phyloP scores from a whole-genome alignment of 495 filamentous ascomycete genomes.

The Penicillium pulvis region DNA sequence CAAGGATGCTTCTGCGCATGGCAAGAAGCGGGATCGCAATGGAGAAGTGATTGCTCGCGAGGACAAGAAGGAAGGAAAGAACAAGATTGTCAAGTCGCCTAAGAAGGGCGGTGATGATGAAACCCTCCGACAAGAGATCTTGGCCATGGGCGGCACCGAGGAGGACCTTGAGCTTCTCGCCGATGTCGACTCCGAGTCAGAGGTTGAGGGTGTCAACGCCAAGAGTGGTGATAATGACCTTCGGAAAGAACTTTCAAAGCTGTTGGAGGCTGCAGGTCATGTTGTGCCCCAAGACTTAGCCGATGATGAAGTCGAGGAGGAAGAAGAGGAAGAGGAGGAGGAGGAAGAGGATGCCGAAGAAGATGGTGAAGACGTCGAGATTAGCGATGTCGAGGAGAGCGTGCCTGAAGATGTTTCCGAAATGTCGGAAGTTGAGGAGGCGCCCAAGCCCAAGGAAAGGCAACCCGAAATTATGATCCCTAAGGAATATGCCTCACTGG shows the following conservation, averaged over 20 bases:
- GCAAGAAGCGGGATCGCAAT: constrained; percentile 52
- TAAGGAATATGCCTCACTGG: constrained; percentile 48
- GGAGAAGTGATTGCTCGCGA: constrained; percentile 51
- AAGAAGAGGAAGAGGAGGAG: constrained; percentile 34
- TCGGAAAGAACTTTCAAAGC: constrained; percentile 45
- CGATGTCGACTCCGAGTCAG: constrained; percentile 61
- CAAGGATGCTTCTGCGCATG: constrained; percentile 35
- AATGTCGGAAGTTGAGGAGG: constrained; percentile 28
- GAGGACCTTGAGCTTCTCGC: constrained; percentile 70
- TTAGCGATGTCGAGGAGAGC: constrained; percentile 46
- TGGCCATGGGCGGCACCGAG: constrained; percentile 74
- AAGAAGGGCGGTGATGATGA: constrained; percentile 33
- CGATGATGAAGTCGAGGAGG: constrained; percentile 50
- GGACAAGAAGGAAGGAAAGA: constrained; percentile 33
- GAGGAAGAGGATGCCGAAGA: constrained; percentile 32
- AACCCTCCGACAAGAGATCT: constrained; percentile 67
- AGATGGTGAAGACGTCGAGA: constrained; percentile 37
- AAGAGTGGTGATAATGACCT: constrained; percentile 38
- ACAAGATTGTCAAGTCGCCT: constrained; percentile 25
- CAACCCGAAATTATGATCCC: constrained; percentile 27
- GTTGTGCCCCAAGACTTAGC: constrained; percentile 44
- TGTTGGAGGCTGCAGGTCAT: constrained; percentile 47
- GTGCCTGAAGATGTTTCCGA: constrained; percentile 30
- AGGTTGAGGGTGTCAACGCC: constrained; percentile 47
- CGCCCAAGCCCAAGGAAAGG: constrained; percentile 17